Evolutionary conservation across 495 filamentous ascomycete species (phyloP).

Genomic region (Beverwykella pulmonaria): DNA sequence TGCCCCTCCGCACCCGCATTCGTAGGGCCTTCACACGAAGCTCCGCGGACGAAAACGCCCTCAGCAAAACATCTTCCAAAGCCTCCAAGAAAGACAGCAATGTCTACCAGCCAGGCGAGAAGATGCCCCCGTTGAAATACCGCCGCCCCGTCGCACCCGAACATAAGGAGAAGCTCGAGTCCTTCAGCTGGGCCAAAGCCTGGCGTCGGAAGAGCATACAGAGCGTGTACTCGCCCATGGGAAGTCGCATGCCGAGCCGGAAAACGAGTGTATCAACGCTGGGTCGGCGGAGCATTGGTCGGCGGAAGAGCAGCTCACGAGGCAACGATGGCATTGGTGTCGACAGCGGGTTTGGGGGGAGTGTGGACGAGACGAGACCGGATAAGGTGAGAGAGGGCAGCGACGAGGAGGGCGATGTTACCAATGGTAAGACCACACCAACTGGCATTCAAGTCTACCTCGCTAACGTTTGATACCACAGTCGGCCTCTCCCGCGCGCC

Average conservation of each 20-base stretch:
- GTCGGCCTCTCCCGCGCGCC: constrained; percentile 37
- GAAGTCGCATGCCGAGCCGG: constrained; percentile 44
- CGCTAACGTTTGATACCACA: constrained; percentile 11
- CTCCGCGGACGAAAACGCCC: constrained; percentile 13
- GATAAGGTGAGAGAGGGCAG: constrained; percentile 21
- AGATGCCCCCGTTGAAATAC: constrained; percentile 50
- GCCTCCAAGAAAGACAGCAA: constrained; percentile 21
- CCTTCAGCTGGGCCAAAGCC: constrained; percentile 45
- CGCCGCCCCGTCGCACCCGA: constrained; percentile 45
- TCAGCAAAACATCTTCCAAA: constrained; percentile 19
- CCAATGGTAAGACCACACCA: constrained; percentile 27
- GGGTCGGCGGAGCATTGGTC: constrained; percentile 37
- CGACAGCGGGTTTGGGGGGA: constrained; percentile 31
- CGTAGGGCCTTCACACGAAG: constrained; percentile 42
- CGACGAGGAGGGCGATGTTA: constrained; percentile 35
- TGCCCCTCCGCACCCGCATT: constrained; percentile 47
- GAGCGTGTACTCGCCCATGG: constrained; percentile 47
- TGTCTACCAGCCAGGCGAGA: constrained; percentile 49
- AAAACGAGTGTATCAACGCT: constrained; percentile 37
- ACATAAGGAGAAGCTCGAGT: constrained; percentile 48
- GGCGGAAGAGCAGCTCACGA: constrained; percentile 5
- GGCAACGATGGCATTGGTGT: constrained; percentile 11
- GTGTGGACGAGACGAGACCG: constrained; percentile 5
- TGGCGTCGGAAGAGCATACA: constrained; percentile 44
- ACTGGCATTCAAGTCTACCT: not conserved